A percentile compares a stretch with the other conserved stretches of the same genome.
Conservation (phyloP, 345 rosid genomes). For the Cardiospermum halicacabum region DNA sequence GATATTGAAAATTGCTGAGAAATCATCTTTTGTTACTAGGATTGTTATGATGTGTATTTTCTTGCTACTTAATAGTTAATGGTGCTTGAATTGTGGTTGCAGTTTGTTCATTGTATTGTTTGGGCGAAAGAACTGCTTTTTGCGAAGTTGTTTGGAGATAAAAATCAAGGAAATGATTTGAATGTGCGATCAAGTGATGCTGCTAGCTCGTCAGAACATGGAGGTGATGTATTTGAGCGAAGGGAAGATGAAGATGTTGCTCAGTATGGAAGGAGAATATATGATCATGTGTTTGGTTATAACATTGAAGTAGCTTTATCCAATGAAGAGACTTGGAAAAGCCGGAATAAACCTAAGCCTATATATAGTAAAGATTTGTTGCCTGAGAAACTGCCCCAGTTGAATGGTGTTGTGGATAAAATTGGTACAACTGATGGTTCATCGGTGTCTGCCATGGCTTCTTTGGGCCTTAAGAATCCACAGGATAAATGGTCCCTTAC, state of each 20-base stretch:
- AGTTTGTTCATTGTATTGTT: constrained; percentile 98
- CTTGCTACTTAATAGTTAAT: too few relatives aligned
- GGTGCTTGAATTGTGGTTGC: constrained; percentile 19
- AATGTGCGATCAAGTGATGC: constrained; percentile 77
- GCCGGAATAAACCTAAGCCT: constrained; percentile 70
- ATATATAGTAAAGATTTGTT: constrained; percentile 64
- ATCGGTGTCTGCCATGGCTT: constrained; percentile 64
- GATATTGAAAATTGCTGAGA: too few relatives aligned
- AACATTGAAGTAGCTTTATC: constrained; percentile 89
- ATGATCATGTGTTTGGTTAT: constrained; percentile 95
- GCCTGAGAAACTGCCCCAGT: constrained; percentile 42
- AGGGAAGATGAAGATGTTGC: constrained; percentile 68
- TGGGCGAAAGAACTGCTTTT: constrained; percentile 99
- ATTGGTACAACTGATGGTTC: constrained; percentile 35
- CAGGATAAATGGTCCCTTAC: constrained; percentile 88
- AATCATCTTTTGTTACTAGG: not conserved
- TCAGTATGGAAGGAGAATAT: constrained; percentile 87
- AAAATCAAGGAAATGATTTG: constrained; percentile 90
- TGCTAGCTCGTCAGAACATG: constrained; percentile 58
- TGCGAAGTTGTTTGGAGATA: constrained; percentile 96
- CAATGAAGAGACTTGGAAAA: constrained; percentile 97
- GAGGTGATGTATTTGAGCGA: constrained; percentile 67
- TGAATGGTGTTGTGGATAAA: constrained; percentile 58
- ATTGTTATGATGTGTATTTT: too few relatives aligned
- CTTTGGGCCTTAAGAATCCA: constrained; percentile 91